Conservation (phyloP, 1,139 yeast genomes). For the Protomyces arabidopsidicola region DNA sequence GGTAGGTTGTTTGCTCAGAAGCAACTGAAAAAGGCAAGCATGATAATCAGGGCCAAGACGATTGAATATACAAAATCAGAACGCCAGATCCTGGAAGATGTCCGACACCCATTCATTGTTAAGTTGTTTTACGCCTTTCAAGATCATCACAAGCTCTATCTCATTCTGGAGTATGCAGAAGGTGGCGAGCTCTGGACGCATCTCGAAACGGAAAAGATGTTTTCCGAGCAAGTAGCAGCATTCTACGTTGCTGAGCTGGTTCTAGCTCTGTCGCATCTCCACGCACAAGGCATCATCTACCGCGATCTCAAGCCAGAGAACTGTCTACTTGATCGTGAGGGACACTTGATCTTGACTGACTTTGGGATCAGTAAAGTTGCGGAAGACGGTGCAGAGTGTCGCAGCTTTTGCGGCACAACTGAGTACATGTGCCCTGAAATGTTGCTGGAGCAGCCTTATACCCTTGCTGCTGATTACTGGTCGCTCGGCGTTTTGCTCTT, state of each 20-base stretch:
- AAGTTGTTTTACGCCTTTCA: constrained; percentile 94
- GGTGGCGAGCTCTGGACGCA: constrained; percentile 99
- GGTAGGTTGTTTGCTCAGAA: constrained; percentile 81
- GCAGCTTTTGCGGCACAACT: constrained; percentile 65
- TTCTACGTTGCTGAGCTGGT: constrained; percentile 95
- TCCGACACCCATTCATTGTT: constrained; percentile 86
- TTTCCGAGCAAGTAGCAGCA: constrained; percentile 73
- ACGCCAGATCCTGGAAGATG: constrained; percentile 67
- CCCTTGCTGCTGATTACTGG: constrained; percentile 93
- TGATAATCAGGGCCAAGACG: constrained; percentile 49
- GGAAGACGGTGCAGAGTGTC: constrained; percentile 72
- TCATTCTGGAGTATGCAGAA: constrained; percentile 94
- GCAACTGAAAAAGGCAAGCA: constrained; percentile 75
- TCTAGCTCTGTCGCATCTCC: constrained; percentile 84
- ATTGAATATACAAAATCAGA: constrained; percentile 67
- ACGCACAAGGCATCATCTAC: constrained; percentile 90
- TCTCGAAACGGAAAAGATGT: constrained; percentile 83
- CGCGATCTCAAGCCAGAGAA: constrained; percentile 95
- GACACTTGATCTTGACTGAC: constrained; percentile 96
- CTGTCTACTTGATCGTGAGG: constrained; percentile 77
- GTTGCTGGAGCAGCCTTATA: constrained; percentile 76
- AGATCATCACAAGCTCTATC: constrained; percentile 91
- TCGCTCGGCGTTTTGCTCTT: constrained; percentile 84
- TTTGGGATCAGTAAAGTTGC: constrained; percentile 95
- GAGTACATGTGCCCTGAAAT: constrained; percentile 76